A percentile compares a stretch with the other conserved stretches of the same genome.
Conservation (phyloP, 352 stramenopile genomes). For the Albugo laibachii region DNA sequence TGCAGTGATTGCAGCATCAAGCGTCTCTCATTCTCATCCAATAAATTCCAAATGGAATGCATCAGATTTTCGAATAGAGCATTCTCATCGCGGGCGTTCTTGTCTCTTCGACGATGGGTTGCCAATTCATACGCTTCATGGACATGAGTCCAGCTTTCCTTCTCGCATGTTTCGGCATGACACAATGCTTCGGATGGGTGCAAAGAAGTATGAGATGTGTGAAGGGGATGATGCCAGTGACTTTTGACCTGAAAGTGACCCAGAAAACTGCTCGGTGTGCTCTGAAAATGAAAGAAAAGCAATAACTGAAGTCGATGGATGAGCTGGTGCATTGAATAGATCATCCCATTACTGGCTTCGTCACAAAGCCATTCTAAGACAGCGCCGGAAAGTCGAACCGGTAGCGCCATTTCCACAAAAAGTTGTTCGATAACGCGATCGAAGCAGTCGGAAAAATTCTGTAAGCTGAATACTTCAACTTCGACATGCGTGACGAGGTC, state of each 20-base stretch:
- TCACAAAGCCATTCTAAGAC: conserved; percentile 24
- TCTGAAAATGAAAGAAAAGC: conserved; percentile 36
- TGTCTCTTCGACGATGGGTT: too few relatives aligned
- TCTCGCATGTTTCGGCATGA: conserved; percentile 8
- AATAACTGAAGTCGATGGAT: conserved; percentile 38
- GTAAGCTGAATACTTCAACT: conserved; percentile 53
- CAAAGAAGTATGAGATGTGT: background rate
- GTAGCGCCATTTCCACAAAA: conserved; percentile 37
- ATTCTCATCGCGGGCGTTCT: conserved; percentile 9
- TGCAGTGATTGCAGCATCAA: background rate
- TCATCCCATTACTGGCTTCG: conserved; percentile 16
- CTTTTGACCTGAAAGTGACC: conserved; percentile 13
- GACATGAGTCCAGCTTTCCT: conserved; percentile 1
- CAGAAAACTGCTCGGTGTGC: conserved; percentile 37
- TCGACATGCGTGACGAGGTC: conserved; percentile 28
- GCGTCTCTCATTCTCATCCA: conserved; percentile 3
- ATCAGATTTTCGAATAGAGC: conserved; percentile 11
- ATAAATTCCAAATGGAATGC: conserved; percentile 16
- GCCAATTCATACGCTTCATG: background rate
- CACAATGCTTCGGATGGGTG: conserved; percentile 8
- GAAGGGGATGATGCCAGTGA: background rate
- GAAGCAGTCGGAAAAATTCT: conserved; percentile 60
- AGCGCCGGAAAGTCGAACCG: conserved; percentile 24
- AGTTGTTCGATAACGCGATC: conserved; percentile 52
- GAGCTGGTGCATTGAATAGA: conserved; percentile 47